Evolutionary conservation across 306 rosid genomes (phyloP).

Genomic region (Hippophae gyantsensis): DNA sequence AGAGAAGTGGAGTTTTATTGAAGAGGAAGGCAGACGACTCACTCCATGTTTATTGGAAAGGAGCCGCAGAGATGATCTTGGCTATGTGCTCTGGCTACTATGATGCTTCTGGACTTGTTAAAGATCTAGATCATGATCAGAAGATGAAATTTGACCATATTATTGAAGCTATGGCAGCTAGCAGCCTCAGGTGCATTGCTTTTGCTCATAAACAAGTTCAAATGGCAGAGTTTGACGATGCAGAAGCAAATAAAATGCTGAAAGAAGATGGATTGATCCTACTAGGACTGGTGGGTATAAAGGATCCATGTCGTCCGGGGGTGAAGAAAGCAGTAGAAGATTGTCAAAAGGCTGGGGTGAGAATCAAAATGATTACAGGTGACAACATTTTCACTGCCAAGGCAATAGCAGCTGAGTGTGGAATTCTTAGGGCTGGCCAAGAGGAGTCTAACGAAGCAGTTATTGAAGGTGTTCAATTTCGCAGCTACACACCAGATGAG

Average conservation of each 20-base stretch:
- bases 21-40: slow-evolving; percentile 17
- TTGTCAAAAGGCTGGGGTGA: slow-evolving; percentile 27
- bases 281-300: slow-evolving; percentile 23
- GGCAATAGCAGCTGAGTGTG: slow-evolving; percentile 31
- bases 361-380: slow-evolving; percentile 33
- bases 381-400: slow-evolving; percentile 32
- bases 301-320: slow-evolving; percentile 28
- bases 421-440: slow-evolving; percentile 19
- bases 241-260: neutral
- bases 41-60: slow-evolving; percentile 40
- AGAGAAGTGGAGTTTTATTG: slow-evolving; percentile 26
- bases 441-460: slow-evolving; percentile 14
- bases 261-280: slow-evolving; percentile 21
- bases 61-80: slow-evolving; percentile 39
- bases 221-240: neutral
- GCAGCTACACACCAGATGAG: slow-evolving; percentile 24
- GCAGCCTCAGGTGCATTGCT: slow-evolving; percentile 32
- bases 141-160: slow-evolving; percentile 12
- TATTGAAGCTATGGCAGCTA: slow-evolving; percentile 35
- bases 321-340: slow-evolving; percentile 24
- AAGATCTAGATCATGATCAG: slow-evolving; percentile 4
- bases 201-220: slow-evolving; percentile 25
- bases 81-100: slow-evolving; percentile 29
- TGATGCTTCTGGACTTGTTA: slow-evolving; percentile 17
- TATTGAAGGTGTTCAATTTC: slow-evolving; percentile 30